Conservation (phyloP, 2,329 filamentous ascomycete genomes). For the Pezicula neosporulosa region DNA sequence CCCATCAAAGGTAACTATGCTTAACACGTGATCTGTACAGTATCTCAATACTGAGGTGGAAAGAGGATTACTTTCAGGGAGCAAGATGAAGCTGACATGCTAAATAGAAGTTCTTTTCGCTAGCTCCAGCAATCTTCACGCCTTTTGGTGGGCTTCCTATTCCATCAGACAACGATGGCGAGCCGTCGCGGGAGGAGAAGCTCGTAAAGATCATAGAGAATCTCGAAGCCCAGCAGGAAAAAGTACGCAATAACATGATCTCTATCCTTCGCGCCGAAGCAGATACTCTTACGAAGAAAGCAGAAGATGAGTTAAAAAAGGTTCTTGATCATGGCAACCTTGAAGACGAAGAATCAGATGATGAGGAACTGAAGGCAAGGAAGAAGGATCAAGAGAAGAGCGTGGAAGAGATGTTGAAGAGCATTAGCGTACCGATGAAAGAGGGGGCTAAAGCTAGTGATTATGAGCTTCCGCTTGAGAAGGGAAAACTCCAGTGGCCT, state of each 20-base stretch:
- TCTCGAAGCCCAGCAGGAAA: constrained; percentile 17
- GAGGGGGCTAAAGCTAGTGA: constrained; percentile 15
- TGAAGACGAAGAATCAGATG: constrained; percentile 1
- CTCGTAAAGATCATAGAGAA: constrained; percentile 17
- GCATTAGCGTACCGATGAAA: constrained; percentile 30
- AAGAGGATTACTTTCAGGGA: not conserved
- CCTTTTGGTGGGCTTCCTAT: constrained; percentile 17
- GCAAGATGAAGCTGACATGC: not conserved
- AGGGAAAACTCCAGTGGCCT: constrained; percentile 1
- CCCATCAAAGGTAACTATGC: too few relatives aligned
- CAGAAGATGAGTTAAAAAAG: constrained; percentile 11
- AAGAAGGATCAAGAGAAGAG: constrained; percentile 36
- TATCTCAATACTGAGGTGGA: not conserved
- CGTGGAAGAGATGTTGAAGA: constrained; percentile 36
- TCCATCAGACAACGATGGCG: not conserved
- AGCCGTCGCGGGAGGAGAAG: constrained; percentile 7
- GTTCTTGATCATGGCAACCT: not conserved
- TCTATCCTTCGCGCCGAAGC: constrained; percentile 10
- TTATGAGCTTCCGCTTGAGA: constrained; percentile 10
- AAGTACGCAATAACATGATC: constrained; percentile 18
- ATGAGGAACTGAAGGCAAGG: not conserved
- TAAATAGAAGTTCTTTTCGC: not conserved
- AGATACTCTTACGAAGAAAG: constrained; percentile 4
- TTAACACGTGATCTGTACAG: not conserved
- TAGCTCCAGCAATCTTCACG: constrained; percentile 19